Conservation (phyloP, 768 basidiomycete genomes). For the Lentinus brumalis region DNA sequence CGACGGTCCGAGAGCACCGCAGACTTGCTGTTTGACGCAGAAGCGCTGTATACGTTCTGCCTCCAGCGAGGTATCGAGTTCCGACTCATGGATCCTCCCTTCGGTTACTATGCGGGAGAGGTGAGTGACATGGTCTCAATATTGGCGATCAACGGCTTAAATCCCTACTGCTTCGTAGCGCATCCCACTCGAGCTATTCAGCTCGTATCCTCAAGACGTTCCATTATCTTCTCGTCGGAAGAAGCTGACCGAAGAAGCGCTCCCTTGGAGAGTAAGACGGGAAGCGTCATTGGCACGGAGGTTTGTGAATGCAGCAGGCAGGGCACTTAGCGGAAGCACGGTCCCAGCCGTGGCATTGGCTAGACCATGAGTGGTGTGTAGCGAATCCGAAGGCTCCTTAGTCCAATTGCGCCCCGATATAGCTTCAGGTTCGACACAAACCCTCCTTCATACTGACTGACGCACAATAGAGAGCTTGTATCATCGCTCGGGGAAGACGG, state of each 20-base stretch:
- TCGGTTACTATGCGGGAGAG: slow-evolving; percentile 14
- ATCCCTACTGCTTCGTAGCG: not conserved
- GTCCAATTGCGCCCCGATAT: too few species aligned
- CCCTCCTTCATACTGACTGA: too few species aligned
- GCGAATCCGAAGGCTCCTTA: not conserved
- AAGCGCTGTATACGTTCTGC: slow-evolving; percentile 9
- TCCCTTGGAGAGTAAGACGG: not conserved
- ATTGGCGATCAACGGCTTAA: not conserved
- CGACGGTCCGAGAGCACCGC: slow-evolving; percentile 1
- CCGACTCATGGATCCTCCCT: slow-evolving; percentile 11
- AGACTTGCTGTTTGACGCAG: slow-evolving; percentile 3
- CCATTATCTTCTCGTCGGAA: not conserved
- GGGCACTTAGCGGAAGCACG: not conserved
- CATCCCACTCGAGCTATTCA: not conserved
- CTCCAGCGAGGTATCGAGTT: not conserved
- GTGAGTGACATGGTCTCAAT: not conserved
- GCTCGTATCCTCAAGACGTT: not conserved
- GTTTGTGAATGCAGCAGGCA: not conserved
- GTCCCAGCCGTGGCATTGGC: not conserved
- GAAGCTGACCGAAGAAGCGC: not conserved
- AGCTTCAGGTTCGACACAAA: too few species aligned
- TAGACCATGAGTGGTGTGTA: not conserved
- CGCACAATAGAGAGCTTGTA: too few species aligned
- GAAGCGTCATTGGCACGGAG: not conserved
- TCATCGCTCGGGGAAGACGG: too few species aligned